phyloP scores from a whole-genome alignment of 352 stramenopile genomes.

The Globisporangium splendens region DNA sequence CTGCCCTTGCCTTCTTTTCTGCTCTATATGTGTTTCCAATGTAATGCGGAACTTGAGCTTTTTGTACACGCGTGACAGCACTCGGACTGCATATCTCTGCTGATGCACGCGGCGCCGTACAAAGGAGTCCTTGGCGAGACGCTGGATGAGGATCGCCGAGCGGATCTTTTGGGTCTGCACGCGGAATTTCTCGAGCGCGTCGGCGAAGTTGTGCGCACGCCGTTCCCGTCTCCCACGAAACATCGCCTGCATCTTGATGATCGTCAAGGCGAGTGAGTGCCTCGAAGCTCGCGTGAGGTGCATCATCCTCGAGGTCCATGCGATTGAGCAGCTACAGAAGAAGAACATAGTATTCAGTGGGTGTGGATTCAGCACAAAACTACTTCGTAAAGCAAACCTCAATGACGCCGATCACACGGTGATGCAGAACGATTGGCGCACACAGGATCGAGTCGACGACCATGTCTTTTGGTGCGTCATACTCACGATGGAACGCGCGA shows the following conservation, averaged over 20 bases:
- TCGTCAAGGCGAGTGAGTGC: slow-evolving; percentile 6
- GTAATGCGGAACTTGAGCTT: slow-evolving; percentile 17
- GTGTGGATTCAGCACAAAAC: not conserved
- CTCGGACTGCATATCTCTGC: slow-evolving; percentile 4
- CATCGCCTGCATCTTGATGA: slow-evolving; percentile 31
- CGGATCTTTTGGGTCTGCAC: slow-evolving; percentile 25
- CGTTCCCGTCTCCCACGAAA: slow-evolving; percentile 29
- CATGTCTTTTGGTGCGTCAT: slow-evolving; percentile 51
- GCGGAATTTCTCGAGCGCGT: slow-evolving; percentile 28
- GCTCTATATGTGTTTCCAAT: slow-evolving; percentile 17
- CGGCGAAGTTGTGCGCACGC: slow-evolving; percentile 21
- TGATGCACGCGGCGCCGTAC: slow-evolving; percentile 6
- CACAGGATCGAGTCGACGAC: slow-evolving; percentile 52
- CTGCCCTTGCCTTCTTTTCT: slow-evolving; percentile 17
- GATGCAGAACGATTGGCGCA: slow-evolving; percentile 49
- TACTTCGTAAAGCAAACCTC: slow-evolving; percentile 23
- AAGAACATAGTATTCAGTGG: not conserved
- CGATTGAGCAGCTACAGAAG: slow-evolving; percentile 45
- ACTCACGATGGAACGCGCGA: slow-evolving; percentile 51
- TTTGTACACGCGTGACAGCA: slow-evolving; percentile 15
- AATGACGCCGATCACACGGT: slow-evolving; percentile 53
- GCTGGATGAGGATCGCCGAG: slow-evolving; percentile 26
- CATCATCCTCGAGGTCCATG: slow-evolving; percentile 23
- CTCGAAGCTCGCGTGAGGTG: too few relatives aligned
- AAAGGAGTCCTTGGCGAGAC: slow-evolving; percentile 11